Conservation (phyloP, 805 yeast species). For the Saturnispora ahearnii region DNA sequence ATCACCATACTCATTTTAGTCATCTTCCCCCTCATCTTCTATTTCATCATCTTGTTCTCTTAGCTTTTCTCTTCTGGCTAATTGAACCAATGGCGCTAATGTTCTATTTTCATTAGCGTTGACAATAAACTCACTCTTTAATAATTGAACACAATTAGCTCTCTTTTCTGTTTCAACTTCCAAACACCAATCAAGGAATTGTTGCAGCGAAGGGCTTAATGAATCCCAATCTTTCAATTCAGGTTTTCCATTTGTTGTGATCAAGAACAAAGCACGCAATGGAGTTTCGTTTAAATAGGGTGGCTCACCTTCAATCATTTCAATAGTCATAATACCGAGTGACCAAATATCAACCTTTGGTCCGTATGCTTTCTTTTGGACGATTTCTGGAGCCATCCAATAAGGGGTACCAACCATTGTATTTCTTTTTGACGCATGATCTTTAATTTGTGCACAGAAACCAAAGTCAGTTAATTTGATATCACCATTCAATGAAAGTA, state of each 20-base stretch:
- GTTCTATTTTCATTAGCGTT: constrained; percentile 54
- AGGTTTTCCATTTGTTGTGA: constrained; percentile 78
- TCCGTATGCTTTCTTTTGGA: constrained; percentile 69
- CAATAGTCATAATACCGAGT: constrained; percentile 77
- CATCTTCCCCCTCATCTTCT: constrained; percentile 2
- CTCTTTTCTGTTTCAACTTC: constrained; percentile 78
- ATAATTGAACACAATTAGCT: constrained; percentile 66
- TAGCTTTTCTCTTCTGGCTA: constrained; percentile 58
- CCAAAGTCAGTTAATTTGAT: constrained; percentile 83
- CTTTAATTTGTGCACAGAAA: constrained; percentile 74
- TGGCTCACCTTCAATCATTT: constrained; percentile 82
- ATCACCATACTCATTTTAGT: too few species aligned
- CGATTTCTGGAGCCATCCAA: constrained; percentile 90
- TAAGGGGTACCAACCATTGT: constrained; percentile 87
- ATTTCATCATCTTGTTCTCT: constrained; percentile 19
- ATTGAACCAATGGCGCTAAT: constrained; percentile 64
- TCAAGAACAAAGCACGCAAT: constrained; percentile 62
- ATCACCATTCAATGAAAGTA: constrained; percentile 74
- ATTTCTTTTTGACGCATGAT: constrained; percentile 61
- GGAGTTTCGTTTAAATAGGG: constrained; percentile 78
- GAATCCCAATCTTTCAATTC: constrained; percentile 66
- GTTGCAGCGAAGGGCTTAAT: constrained; percentile 53
- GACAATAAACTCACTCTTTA: constrained; percentile 54
- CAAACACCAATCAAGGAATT: constrained; percentile 68
- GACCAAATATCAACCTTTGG: constrained; percentile 82